Percentiles rank a stretch among this genome's conserved stretches.
Conservation (phyloP, 75 land plant species). For the Picea sitchensis region DNA sequence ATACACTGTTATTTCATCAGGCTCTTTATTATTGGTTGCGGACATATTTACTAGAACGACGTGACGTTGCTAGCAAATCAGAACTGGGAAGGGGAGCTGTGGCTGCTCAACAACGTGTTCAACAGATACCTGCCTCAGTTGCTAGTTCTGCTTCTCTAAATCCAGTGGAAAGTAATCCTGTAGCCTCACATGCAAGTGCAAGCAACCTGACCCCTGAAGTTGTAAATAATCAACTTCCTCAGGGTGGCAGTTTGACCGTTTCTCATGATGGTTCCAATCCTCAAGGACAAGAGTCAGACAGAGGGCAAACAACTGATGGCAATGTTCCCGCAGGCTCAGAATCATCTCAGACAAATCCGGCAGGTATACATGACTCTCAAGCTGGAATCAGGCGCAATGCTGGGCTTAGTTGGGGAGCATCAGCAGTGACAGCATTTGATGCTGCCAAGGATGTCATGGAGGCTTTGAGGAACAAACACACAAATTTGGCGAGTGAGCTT, state of each 20-base stretch:
- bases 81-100: constrained; percentile 61
- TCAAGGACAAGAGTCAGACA: constrained; percentile 73
- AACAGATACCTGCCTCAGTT: constrained; percentile 36
- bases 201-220: constrained; percentile 21
- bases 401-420: constrained; percentile 63
- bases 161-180: constrained; percentile 47
- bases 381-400: constrained; percentile 44
- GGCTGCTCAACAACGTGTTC: constrained; percentile 55
- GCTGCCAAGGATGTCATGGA: constrained; percentile 99
- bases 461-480: constrained; percentile 86
- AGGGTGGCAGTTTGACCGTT: constrained; percentile 27
- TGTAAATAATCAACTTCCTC: constrained; percentile 49
- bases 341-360: constrained; percentile 39
- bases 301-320: constrained; percentile 41
- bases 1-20: constrained; percentile 25
- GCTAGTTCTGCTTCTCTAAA: constrained; percentile 34
- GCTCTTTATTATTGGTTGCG: constrained; percentile 98
- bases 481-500: constrained; percentile 87
- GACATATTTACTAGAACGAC: constrained; percentile 93
- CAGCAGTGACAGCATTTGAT: constrained; percentile 96
- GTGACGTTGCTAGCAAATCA: constrained; percentile 90
- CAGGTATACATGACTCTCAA: constrained; percentile 38
- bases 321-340: constrained; percentile 49
- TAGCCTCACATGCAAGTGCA: constrained; percentile 33
- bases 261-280: constrained; percentile 61